phyloP scores from a whole-genome alignment of 768 basidiomycete species.

The Termitomyces sp. region DNA sequence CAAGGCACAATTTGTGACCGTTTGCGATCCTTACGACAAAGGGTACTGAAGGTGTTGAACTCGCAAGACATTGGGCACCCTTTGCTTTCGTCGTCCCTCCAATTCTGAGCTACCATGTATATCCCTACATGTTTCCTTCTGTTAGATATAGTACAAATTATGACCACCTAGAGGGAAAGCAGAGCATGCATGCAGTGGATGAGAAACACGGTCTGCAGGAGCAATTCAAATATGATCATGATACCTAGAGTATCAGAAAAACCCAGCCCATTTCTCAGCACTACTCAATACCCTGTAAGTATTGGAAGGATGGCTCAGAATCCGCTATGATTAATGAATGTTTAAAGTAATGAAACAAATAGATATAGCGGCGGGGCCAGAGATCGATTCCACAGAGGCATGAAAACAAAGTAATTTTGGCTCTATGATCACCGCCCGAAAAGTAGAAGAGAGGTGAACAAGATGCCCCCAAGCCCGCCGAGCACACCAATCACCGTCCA shows the following conservation, averaged over 20 bases:
- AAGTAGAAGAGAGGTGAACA: constrained; percentile 51
- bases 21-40: too few species aligned
- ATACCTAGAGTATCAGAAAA: neutral
- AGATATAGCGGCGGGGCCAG: neutral
- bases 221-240: too few species aligned
- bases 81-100: too few species aligned
- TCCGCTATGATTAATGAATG: neutral
- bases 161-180: neutral
- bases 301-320: neutral
- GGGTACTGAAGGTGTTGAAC: too few species aligned
- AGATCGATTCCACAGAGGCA: neutral
- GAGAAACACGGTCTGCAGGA: too few species aligned
- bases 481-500: constrained; percentile 64
- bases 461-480: constrained; percentile 62
- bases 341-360: too few species aligned
- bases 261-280: too few species aligned
- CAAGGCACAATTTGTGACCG: too few species aligned
- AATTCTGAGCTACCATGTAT: too few species aligned
- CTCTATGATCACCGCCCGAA: constrained; percentile 21
- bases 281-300: neutral
- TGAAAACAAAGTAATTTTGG: neutral
- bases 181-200: too few species aligned
- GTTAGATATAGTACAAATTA: neutral
- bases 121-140: neutral
- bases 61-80: too few species aligned